Evolutionary conservation across 75 land plant genomes (phyloP).

Genomic region (Chamaecyparis obtusa): DNA sequence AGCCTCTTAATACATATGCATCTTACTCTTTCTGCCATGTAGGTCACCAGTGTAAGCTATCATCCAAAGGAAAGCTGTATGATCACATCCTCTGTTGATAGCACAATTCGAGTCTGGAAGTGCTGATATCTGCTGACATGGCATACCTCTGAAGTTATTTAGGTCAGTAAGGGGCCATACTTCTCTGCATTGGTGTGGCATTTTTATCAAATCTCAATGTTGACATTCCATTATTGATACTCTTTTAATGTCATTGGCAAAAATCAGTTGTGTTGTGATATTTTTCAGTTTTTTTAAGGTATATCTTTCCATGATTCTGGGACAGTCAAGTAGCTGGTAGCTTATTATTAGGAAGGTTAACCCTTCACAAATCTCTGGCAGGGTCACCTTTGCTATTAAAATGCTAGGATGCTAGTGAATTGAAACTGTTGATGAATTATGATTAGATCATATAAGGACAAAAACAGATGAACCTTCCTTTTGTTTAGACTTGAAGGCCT

Average conservation of each 20-base stretch:
- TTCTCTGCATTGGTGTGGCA: neutral
- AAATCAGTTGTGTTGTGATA: neutral
- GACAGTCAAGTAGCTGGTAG: neutral
- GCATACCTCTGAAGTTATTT: neutral
- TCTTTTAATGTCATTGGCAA: neutral
- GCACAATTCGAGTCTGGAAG: slow-evolving; percentile 88
- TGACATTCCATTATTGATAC: neutral
- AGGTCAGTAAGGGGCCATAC: neutral
- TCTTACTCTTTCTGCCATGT: slow-evolving; percentile 12
- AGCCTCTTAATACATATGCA: neutral
- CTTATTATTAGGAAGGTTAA: neutral
- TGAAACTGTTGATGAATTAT: neutral
- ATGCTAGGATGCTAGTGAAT: neutral
- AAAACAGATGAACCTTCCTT: neutral
- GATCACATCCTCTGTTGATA: slow-evolving; percentile 95
- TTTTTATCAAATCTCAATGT: neutral
- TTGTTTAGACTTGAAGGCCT: neutral
- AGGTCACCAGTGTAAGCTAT: slow-evolving; percentile 96
- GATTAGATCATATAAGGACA: neutral
- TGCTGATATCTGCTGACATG: slow-evolving; percentile 1
- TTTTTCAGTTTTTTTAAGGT: no score
- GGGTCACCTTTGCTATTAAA: neutral
- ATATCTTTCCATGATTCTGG: neutral
- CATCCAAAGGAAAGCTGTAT: slow-evolving; percentile 82
- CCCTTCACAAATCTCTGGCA: neutral